A percentile compares a stretch with the other conserved stretches of the same genome.
Conservation (phyloP, 257 asterid species). For the Nyctanthes arbortristis region DNA sequence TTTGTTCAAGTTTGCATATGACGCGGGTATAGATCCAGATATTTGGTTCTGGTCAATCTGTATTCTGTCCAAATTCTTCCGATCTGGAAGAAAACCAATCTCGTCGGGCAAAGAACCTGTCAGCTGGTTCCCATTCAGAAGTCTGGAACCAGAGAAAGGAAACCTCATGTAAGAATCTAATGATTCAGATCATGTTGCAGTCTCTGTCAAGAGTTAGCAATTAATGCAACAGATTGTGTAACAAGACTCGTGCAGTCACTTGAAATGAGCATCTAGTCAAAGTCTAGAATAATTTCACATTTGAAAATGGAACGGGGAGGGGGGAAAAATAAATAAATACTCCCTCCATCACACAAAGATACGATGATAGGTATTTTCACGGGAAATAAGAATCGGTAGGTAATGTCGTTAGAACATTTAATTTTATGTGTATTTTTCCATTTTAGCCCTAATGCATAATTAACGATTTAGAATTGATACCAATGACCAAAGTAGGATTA, state of each 20-base stretch:
- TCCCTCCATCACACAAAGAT: no score
- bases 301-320: slow-evolving; percentile 1
- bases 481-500: no score
- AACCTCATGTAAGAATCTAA: slow-evolving; percentile 4
- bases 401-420: no score
- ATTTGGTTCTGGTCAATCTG: slow-evolving; percentile 89
- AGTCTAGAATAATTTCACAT: neutral
- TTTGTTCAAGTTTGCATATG: slow-evolving; percentile 73
- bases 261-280: neutral
- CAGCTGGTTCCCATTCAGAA: slow-evolving; percentile 86
- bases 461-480: no score
- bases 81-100: slow-evolving; percentile 75
- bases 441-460: no score
- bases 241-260: slow-evolving; percentile 1
- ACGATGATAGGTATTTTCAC: no score
- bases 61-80: slow-evolving; percentile 86
- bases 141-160: slow-evolving; percentile 53
- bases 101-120: slow-evolving; percentile 94
- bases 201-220: slow-evolving; percentile 11
- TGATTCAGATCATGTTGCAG: slow-evolving; percentile 6
- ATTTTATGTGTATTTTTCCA: no score
- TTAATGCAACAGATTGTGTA: neutral
- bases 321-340: slow-evolving; percentile 15
- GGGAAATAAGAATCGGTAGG: no score
- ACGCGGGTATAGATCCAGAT: slow-evolving; percentile 79